These are phyloP conservation scores for Multifurca ochricompacta DNA, from an alignment of 768 basidiomycete genomes.

Conservation along the genomic window DNA sequence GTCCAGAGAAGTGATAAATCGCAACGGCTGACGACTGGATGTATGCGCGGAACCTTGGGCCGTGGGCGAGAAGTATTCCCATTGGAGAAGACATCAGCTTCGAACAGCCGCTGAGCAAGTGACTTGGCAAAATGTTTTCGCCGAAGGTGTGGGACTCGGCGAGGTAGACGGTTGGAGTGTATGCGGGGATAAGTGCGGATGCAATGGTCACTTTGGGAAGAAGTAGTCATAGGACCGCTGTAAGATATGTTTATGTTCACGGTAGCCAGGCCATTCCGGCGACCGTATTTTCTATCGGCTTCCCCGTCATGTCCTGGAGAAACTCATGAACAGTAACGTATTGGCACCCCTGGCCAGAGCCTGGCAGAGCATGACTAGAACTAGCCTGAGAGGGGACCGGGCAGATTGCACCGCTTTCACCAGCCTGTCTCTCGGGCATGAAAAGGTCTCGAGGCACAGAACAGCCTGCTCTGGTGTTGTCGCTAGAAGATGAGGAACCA, in stretches of 20 bases:
- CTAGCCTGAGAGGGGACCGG: not conserved
- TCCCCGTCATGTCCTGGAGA: not conserved
- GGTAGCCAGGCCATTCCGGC: not conserved
- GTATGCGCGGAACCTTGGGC: slow-evolving; percentile 6
- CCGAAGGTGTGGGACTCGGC: not conserved
- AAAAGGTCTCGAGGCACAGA: not conserved
- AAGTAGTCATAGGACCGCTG: not conserved
- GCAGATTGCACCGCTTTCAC: not conserved
- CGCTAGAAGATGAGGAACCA: not conserved
- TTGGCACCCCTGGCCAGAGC: not conserved
- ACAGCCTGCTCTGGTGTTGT: not conserved
- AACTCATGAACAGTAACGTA: slow-evolving; percentile 7
- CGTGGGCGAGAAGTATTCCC: not conserved
- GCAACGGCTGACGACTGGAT: slow-evolving; percentile 14
- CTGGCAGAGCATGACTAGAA: not conserved
- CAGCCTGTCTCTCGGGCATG: not conserved
- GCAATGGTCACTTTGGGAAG: not conserved
- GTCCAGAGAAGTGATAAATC: slow-evolving; percentile 9
- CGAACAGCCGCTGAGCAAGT: slow-evolving; percentile 18
- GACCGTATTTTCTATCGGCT: slow-evolving; percentile 6
- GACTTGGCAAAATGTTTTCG: slow-evolving; percentile 12
- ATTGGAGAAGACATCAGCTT: slow-evolving; percentile 19
- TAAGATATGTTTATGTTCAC: not conserved
- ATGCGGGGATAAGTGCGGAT: not conserved
- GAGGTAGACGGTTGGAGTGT: not conserved